Evolutionary conservation across 768 basidiomycete genomes (phyloP).

Genomic region (Strobilomyces dryophilus): DNA sequence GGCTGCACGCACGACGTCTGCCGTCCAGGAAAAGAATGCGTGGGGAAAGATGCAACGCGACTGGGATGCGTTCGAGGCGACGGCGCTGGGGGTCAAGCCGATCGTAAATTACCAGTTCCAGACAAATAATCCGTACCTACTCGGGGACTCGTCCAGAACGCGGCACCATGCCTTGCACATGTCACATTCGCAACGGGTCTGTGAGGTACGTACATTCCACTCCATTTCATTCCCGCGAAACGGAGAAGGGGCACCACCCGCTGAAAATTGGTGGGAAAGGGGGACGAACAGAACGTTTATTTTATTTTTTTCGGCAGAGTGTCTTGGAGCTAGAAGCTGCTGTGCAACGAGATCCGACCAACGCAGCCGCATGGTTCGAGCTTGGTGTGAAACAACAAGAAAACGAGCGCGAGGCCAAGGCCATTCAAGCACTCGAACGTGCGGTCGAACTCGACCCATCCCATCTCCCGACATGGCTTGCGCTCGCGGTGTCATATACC

Average conservation of each 20-base stretch:
- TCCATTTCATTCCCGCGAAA: conserved; percentile 10
- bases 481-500: conserved; percentile 84
- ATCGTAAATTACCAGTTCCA: conserved; percentile 68
- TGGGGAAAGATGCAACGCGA: conserved; percentile 72
- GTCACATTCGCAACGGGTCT: conserved; percentile 24
- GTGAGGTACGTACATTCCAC: conserved; percentile 36
- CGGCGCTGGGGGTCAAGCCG: conserved; percentile 55
- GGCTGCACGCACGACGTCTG: conserved; percentile 5
- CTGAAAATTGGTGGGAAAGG: neutral
- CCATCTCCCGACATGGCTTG: conserved; percentile 81
- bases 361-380: conserved; percentile 80
- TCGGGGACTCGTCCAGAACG: conserved; percentile 51
- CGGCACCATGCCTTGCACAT: conserved; percentile 42
- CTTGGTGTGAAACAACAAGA: conserved; percentile 97
- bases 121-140: conserved; percentile 70
- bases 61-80: conserved; percentile 83
- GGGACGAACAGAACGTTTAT: conserved; percentile 13
- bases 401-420: conserved; percentile 91
- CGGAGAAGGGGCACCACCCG: conserved; percentile 6
- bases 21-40: conserved; percentile 25
- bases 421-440: conserved; percentile 77
- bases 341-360: conserved; percentile 71
- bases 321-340: conserved; percentile 87
- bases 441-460: conserved; percentile 78
- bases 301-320: conserved; percentile 46